Percentiles rank a stretch among this genome's conserved stretches.
Evolutionary conservation across 2,329 filamentous ascomycete genomes (phyloP).

Genomic region (Colletotrichum spinosum): DNA sequence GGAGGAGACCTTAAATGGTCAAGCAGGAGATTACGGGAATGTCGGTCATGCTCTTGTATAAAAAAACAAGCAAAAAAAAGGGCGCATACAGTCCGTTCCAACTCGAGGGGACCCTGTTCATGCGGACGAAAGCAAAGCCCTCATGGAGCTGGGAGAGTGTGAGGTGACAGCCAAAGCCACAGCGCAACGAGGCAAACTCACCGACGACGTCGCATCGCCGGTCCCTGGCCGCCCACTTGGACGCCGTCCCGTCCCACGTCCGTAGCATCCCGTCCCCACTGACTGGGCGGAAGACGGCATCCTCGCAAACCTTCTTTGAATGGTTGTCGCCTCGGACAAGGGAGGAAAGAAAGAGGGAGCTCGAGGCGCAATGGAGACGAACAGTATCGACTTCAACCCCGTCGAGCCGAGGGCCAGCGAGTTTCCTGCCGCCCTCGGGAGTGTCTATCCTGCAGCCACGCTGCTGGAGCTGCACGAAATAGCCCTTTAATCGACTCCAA

Average conservation of each 20-base stretch:
- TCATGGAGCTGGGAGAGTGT: neutral
- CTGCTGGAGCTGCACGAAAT: constrained; percentile 26
- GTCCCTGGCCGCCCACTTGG: neutral
- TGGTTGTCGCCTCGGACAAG: neutral
- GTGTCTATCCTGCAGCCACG: constrained; percentile 20
- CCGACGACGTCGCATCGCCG: constrained; percentile 10
- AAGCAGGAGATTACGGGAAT: neutral
- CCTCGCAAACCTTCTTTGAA: neutral
- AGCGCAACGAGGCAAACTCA: neutral
- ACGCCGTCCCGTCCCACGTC: constrained; percentile 3
- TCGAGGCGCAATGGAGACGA: neutral
- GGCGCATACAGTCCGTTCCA: neutral
- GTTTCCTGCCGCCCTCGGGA: constrained; percentile 3
- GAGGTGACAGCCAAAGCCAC: neutral
- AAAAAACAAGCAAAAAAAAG: neutral
- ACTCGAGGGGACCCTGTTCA: neutral
- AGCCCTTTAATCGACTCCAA: constrained; percentile 8
- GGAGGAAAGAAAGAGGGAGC: constrained; percentile 1
- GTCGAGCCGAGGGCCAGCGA: neutral
- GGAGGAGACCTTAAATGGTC: neutral
- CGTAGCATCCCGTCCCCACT: constrained; percentile 2
- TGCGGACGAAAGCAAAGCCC: neutral
- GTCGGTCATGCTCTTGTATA: constrained; percentile 7
- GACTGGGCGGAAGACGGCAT: neutral
- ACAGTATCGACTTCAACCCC: neutral